A percentile compares a stretch with the other conserved stretches of the same genome.
These are phyloP conservation scores for Fusarium abutilonis DNA, from an alignment of 2,329 filamentous ascomycete genomes.

Conservation along the genomic window DNA sequence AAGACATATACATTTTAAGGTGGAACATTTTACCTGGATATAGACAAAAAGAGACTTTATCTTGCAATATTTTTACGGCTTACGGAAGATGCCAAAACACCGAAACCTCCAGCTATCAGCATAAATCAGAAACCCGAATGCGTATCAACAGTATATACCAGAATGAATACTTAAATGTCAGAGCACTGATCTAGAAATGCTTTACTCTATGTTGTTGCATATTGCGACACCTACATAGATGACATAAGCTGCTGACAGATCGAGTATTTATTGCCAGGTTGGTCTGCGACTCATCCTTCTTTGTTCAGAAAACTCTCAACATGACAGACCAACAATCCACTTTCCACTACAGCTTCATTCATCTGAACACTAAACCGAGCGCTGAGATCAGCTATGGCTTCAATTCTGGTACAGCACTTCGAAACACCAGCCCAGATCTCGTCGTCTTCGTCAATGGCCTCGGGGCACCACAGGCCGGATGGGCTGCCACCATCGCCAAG, in stretches of 20 bases:
- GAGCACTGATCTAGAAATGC: not conserved
- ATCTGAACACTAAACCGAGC: slow-evolving; percentile 32
- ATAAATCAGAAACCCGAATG: no score
- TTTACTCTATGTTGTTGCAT: not conserved
- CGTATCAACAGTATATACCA: no score
- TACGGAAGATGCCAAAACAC: no score
- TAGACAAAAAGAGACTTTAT: no score
- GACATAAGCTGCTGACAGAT: slow-evolving; percentile 24
- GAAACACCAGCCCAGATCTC: not conserved
- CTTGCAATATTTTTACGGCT: no score
- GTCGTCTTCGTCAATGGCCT: slow-evolving; percentile 43
- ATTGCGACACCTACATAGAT: not conserved
- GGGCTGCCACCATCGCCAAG: slow-evolving; percentile 22
- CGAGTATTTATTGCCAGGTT: not conserved
- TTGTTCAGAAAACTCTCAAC: not conserved
- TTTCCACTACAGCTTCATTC: slow-evolving; percentile 5
- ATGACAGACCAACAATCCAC: not conserved
- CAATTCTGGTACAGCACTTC: not conserved
- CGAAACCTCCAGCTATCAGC: no score
- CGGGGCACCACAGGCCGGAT: slow-evolving; percentile 31
- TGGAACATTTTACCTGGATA: not conserved
- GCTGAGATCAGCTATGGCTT: slow-evolving; percentile 34
- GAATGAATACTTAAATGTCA: no score
- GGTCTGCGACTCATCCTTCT: not conserved
- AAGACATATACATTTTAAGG: not conserved